Base-by-base conservation (phyloP, 2,329 filamentous ascomycete species). In the Colletotrichum cuscutae region DNA sequence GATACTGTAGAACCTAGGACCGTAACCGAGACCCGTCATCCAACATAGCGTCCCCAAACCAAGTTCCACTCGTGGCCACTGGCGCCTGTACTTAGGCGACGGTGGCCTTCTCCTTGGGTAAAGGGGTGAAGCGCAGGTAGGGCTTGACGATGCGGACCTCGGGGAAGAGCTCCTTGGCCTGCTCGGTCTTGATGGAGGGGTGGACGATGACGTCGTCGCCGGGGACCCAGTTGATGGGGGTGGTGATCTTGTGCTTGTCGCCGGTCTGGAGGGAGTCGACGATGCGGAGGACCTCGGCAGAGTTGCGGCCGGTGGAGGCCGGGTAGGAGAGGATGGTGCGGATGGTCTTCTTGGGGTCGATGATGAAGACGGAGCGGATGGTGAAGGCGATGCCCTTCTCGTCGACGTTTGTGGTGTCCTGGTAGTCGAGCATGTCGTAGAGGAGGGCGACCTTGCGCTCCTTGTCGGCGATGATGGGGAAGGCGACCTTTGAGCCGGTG, bases 201-300 rank as follows among this genome's bases (percentile, higher is more conserved):
- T 95, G 94, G 75, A 98, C 94, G 81, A 98, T 97, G 77, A 98
- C 95, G 82, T 98, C 95, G 79, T 97, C 93, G 67, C 95, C 95
- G 57, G 91, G 91, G 52, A 92, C 87, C 95, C 95, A 98, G 88
- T 98, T 93, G 84, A 98, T 95, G 62, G 95, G 95, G 69, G 94
- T 97, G 76, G 93, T 95, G 81, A 97, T 86, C 79, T 93, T 93
- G 89, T 96, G 91, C 90, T 94, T 95, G 86, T 98, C 95, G 72
- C 93, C 94, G 56, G 91, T 91, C 88, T 95, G 93, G 76, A 95
- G 89, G 70, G 92, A 93, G 87, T 95, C 93, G 82, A 95, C 85
- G 77, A 95, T 91, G 80, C 93, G 91, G 78, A 95, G 90, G 65
- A 95, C 91, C 88, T 95, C 93, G 77, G 90, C 88, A 75, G 92